These are phyloP conservation scores for Fusarium sulawesiense DNA, from an alignment of 2,329 filamentous ascomycete genomes.

Conservation along the genomic window DNA sequence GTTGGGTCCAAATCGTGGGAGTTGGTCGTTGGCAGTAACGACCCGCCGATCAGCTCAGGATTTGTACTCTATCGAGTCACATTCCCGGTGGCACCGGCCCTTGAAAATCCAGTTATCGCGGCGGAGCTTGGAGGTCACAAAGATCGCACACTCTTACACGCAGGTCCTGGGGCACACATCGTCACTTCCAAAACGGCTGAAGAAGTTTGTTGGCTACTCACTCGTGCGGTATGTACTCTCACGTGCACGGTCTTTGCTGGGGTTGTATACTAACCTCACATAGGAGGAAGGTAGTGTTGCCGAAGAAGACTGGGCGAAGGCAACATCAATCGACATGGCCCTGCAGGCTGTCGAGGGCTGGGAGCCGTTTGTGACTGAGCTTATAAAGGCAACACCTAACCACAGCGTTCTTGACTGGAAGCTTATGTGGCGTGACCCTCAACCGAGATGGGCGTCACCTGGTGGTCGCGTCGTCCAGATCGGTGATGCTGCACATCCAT, in stretches of 20 bases:
- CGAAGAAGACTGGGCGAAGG: no score
- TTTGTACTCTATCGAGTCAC: not conserved
- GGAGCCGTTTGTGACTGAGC: not conserved
- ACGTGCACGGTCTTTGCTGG: no score
- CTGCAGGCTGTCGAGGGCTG: not conserved
- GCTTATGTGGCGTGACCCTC: not conserved
- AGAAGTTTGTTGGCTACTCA: not conserved
- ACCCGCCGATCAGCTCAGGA: not conserved
- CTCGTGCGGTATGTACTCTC: not conserved
- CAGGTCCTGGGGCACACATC: not conserved
- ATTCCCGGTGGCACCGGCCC: not conserved
- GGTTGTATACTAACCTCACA: no score
- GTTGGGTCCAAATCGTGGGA: not conserved
- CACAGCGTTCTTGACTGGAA: not conserved
- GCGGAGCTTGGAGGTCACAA: not conserved
- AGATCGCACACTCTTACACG: not conserved
- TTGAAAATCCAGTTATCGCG: not conserved
- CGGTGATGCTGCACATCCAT: slow-evolving; percentile 56
- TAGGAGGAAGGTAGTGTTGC: no score
- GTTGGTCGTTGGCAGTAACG: not conserved
- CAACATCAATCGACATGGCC: no score
- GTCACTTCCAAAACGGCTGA: not conserved
- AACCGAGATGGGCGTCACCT: not conserved
- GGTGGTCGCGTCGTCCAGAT: slow-evolving; percentile 50
- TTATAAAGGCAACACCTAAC: not conserved